phyloP scores from a whole-genome alignment of 345 rosid species.

The Diplotaxis tenuifolia region DNA sequence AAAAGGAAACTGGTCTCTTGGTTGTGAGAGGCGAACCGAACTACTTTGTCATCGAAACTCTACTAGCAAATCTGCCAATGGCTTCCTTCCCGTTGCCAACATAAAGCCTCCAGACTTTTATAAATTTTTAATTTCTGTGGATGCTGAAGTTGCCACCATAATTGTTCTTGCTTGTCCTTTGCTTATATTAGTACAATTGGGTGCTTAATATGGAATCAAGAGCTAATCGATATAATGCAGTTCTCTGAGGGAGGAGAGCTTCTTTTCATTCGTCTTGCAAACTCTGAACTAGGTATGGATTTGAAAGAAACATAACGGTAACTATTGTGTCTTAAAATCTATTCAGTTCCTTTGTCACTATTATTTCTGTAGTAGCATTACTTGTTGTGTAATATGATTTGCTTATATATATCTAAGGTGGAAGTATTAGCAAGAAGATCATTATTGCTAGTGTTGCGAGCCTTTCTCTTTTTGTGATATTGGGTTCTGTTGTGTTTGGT shows the following conservation, averaged over 20 bases:
- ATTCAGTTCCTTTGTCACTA: too few relatives aligned
- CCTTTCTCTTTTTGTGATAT: conserved; percentile 13
- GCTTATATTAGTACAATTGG: conserved; percentile 22
- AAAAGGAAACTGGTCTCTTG: conserved; percentile 22
- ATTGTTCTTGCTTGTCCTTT: conserved; percentile 36
- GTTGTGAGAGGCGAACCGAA: conserved; percentile 26
- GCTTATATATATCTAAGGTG: too few relatives aligned
- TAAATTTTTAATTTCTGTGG: not conserved
- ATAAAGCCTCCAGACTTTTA: conserved; percentile 29
- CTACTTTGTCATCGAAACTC: conserved; percentile 10
- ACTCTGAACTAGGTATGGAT: conserved; percentile 5
- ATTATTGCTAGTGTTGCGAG: not conserved
- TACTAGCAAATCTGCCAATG: not conserved
- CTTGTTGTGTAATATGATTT: too few relatives aligned
- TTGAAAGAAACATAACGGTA: not conserved
- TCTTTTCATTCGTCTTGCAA: conserved; percentile 27
- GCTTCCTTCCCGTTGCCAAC: not conserved
- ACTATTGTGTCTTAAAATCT: not conserved
- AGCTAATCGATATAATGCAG: conserved; percentile 12
- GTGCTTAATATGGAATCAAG: conserved; percentile 19
- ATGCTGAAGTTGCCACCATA: conserved; percentile 9
- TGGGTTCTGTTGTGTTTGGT: not conserved
- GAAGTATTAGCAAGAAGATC: not conserved
- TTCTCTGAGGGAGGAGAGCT: not conserved
- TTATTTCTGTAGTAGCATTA: too few relatives aligned